Conservation (phyloP, 2,329 filamentous ascomycete species). For the Aureobasidium zeae region DNA sequence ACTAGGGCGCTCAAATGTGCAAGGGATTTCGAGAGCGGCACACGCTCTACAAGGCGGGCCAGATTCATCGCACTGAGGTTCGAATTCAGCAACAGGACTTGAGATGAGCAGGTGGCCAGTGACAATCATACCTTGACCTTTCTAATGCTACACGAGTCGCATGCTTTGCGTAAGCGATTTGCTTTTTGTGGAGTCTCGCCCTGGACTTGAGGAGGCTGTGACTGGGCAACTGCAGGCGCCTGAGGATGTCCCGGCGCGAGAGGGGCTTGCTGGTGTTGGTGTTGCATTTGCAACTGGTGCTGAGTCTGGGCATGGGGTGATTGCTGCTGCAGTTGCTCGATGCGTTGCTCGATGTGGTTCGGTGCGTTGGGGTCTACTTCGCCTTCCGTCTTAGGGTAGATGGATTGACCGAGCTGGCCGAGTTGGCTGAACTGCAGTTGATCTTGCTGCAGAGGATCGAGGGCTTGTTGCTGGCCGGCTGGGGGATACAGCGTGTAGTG, state of each 20-base stretch:
- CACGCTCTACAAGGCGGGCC: constrained; percentile 60
- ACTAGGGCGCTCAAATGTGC: constrained; percentile 56
- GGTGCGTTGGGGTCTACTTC: constrained; percentile 19
- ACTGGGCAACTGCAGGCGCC: constrained; percentile 15
- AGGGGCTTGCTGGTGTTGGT: constrained; percentile 24
- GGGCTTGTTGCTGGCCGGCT: constrained; percentile 25
- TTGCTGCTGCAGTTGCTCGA: constrained; percentile 27
- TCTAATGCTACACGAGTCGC: constrained; percentile 32
- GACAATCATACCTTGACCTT: constrained; percentile 30
- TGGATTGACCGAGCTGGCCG: constrained; percentile 22
- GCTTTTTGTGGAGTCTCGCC: constrained; percentile 23
- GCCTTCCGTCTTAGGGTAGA: constrained; percentile 29
- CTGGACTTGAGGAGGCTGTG: constrained; percentile 14
- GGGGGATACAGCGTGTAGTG: constrained; percentile 30
- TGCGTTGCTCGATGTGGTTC: constrained; percentile 22
- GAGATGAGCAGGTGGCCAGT: neutral
- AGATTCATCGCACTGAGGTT: constrained; percentile 50
- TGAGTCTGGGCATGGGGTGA: constrained; percentile 23
- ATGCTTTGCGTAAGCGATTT: constrained; percentile 33
- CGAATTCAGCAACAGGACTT: neutral
- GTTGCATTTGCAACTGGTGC: constrained; percentile 23
- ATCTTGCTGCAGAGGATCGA: constrained; percentile 27
- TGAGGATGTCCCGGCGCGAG: constrained; percentile 6
- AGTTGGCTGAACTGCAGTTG: constrained; percentile 28
- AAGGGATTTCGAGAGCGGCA: constrained; percentile 55